phyloP scores from a whole-genome alignment of 2,329 filamentous ascomycete genomes.

The Monascus ruber region DNA sequence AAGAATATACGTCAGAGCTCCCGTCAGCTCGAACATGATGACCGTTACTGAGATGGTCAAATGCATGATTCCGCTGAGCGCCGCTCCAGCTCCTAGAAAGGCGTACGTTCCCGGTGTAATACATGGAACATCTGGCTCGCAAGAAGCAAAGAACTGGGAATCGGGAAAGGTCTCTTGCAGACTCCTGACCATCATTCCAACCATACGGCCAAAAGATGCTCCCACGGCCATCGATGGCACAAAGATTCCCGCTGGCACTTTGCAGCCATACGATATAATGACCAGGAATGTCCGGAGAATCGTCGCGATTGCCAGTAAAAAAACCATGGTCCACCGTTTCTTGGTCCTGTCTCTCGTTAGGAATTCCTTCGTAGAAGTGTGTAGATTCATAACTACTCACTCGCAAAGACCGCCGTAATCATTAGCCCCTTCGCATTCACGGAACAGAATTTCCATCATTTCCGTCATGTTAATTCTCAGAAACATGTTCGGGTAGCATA shows the following conservation, averaged over 20 bases:
- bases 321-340: slow-evolving; percentile 65
- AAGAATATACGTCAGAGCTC: slow-evolving; percentile 91
- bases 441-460: slow-evolving; percentile 96
- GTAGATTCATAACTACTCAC: slow-evolving; percentile 25
- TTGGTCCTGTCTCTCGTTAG: slow-evolving; percentile 32
- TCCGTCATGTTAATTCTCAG: slow-evolving; percentile 97
- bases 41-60: slow-evolving; percentile 94
- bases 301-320: slow-evolving; percentile 69
- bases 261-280: slow-evolving; percentile 93
- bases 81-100: slow-evolving; percentile 83
- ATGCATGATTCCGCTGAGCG: slow-evolving; percentile 94
- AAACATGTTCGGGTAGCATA: slow-evolving; percentile 97
- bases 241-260: slow-evolving; percentile 95
- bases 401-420: slow-evolving; percentile 89
- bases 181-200: slow-evolving; percentile 90
- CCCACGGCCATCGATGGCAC: slow-evolving; percentile 97
- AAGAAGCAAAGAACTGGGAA: slow-evolving; percentile 77
- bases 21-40: slow-evolving; percentile 98
- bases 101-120: slow-evolving; percentile 97
- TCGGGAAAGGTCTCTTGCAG: slow-evolving; percentile 73
- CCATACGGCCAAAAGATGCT: slow-evolving; percentile 80
- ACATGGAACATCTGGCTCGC: slow-evolving; percentile 82
- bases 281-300: slow-evolving; percentile 71
- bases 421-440: slow-evolving; percentile 80
- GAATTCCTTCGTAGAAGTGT: neutral